These are phyloP conservation scores for Linnemannia zychae DNA, from an alignment of 192 early-diverging fungal species.

Conservation along the genomic window DNA sequence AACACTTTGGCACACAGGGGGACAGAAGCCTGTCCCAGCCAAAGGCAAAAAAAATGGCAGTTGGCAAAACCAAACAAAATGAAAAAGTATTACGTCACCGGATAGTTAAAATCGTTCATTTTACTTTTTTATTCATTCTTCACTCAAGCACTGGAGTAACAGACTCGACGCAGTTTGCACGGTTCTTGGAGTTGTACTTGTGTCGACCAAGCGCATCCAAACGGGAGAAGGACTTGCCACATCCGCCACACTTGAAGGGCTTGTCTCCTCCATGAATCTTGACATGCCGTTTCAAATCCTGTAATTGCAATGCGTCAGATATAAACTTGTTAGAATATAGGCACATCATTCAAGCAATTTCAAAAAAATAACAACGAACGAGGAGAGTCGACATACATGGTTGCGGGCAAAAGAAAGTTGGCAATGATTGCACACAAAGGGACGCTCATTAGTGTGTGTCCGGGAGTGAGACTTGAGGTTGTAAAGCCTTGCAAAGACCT, in stretches of 20 bases:
- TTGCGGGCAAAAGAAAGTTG: conserved; percentile 83
- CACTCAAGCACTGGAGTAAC: not conserved
- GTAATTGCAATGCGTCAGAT: not conserved
- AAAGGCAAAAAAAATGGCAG: not conserved
- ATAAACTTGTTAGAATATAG: not conserved
- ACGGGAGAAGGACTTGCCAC: conserved; percentile 80
- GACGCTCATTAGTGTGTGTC: conserved; percentile 79
- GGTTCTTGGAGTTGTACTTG: conserved; percentile 57
- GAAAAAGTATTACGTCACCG: not conserved
- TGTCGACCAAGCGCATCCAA: conserved; percentile 85
- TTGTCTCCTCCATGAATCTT: conserved; percentile 81
- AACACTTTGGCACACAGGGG: not conserved
- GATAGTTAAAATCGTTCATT: not conserved
- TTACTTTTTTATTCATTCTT: not conserved
- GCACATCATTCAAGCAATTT: conserved; percentile 5
- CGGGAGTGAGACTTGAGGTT: conserved; percentile 81
- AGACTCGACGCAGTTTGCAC: conserved; percentile 19
- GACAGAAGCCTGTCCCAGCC: no score
- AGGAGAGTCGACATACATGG: conserved; percentile 62
- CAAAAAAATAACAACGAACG: not conserved
- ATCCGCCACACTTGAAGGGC: conserved; percentile 77
- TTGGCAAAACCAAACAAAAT: not conserved
- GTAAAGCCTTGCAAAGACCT: conserved; percentile 79
- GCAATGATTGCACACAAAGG: conserved; percentile 79
- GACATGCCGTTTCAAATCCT: conserved; percentile 84